phyloP scores from a whole-genome alignment of 805 yeast genomes.

The Dipodascus albidus region DNA sequence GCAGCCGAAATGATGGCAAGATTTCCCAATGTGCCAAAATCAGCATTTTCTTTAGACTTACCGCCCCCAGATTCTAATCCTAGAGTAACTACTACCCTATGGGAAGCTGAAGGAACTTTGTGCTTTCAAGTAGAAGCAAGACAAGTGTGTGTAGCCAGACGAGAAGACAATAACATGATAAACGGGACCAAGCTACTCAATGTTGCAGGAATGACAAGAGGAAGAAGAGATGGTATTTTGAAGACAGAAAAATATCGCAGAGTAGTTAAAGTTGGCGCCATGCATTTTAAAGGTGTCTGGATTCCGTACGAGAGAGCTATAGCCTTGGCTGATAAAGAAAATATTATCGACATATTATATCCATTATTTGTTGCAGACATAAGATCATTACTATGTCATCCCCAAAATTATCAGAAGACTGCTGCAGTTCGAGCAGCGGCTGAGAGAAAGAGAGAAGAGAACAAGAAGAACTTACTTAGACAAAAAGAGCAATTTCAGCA shows the following conservation, averaged over 20 bases:
- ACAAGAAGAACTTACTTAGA: background rate
- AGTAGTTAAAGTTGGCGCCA: slow-evolving; percentile 76
- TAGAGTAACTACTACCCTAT: slow-evolving; percentile 70
- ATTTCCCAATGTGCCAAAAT: background rate
- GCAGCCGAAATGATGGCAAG: background rate
- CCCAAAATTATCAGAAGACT: slow-evolving; percentile 6
- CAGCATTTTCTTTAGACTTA: background rate
- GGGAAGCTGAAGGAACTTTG: slow-evolving; percentile 81
- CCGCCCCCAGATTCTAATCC: slow-evolving; percentile 30
- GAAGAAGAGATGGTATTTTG: slow-evolving; percentile 73
- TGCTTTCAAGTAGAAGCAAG: slow-evolving; percentile 81
- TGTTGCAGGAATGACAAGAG: slow-evolving; percentile 81
- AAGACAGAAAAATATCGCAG: slow-evolving; percentile 68
- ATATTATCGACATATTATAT: slow-evolving; percentile 53
- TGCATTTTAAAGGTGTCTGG: slow-evolving; percentile 88
- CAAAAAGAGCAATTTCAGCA: background rate
- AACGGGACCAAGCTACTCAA: slow-evolving; percentile 76
- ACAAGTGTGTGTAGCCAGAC: slow-evolving; percentile 66
- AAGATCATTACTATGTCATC: slow-evolving; percentile 32
- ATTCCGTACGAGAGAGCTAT: slow-evolving; percentile 76
- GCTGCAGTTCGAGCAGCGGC: slow-evolving; percentile 1
- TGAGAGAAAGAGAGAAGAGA: background rate
- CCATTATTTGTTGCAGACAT: slow-evolving; percentile 69
- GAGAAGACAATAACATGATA: slow-evolving; percentile 78
- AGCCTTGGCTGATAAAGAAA: slow-evolving; percentile 72